Evolutionary conservation across 768 basidiomycete genomes (phyloP), one percentile per base, ranked within the genome.

Genomic region (Dioszegia crocea): DNA sequence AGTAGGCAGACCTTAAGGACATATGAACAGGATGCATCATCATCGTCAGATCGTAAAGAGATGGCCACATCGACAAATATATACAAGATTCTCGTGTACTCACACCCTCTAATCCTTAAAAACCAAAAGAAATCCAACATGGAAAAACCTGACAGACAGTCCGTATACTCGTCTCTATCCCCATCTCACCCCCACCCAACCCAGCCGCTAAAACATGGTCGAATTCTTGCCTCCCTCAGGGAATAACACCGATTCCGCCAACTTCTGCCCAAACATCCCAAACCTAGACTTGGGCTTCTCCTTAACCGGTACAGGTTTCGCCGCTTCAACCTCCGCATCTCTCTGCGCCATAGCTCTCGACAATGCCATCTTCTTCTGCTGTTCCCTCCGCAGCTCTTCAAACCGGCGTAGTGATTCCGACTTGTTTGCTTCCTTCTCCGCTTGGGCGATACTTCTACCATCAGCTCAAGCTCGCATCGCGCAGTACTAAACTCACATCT

Each of bases 191-290:
- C 46, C 29, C 29, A 6, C 23, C 26, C 14, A 12, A 9, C 12
- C 46, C 29, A 6, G 4, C 23, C 26, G 9, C 27, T 31, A 62
- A 38, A 62, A 65, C 64, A 65, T 65, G 23, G 63, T 56, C 23
- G 49, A 53, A 30, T 60, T 60, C 36, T 56, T 45, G 6, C 62
- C 62, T 21, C 59, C 62, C 12, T 24, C 44, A 5, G 68, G 68
- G 52, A 70, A 67, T 44, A 70, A 58, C 16, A 70, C 66, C 17
- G 65, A 51, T 3, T 70, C 64, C 5, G 56, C 58, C 36, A 70
- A 70, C 31, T 63, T 65, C 26, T 52, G 47, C 10, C 68, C 68
- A 10, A 70, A 61, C 52, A 63, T 65, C 17, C 66, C 63, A 45
- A 67, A 62, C 60, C 57, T 65, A 4, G 36, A 49, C 56, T 70